phyloP scores from a whole-genome alignment of 2,329 filamentous ascomycete genomes.

The Fusarium robinianum region DNA sequence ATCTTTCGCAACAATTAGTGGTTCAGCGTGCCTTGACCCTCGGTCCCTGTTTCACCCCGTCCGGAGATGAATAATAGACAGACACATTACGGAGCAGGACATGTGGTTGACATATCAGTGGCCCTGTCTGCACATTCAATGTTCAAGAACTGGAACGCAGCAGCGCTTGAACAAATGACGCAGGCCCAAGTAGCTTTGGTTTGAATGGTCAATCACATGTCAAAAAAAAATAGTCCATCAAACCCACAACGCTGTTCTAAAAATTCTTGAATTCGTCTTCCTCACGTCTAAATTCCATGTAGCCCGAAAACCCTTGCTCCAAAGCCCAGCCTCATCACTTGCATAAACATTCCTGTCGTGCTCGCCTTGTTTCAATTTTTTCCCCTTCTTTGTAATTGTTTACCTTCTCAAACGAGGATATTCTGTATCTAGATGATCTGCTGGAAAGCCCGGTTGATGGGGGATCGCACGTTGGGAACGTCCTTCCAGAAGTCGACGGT shows the following conservation, averaged over 20 bases:
- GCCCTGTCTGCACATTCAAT: no score
- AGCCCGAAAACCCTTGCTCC: constrained; percentile 33
- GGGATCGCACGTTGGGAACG: constrained; percentile 85
- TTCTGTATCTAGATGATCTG: constrained; percentile 77
- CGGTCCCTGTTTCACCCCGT: no score
- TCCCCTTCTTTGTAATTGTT: constrained; percentile 18
- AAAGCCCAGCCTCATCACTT: constrained; percentile 33
- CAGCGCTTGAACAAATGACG: no score
- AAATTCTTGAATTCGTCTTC: constrained; percentile 37
- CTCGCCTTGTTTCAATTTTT: constrained; percentile 17
- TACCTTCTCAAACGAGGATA: constrained; percentile 22
- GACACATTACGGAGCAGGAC: no score
- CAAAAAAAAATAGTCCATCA: constrained; percentile 10
- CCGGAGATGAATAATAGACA: no score
- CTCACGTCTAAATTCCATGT: constrained; percentile 34
- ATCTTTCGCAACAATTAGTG: no score
- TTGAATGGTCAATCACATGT: constrained; percentile 7
- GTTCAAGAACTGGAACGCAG: no score
- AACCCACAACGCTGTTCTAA: constrained; percentile 13
- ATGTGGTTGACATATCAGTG: no score
- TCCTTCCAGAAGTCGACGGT: constrained; percentile 99
- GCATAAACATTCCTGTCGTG: constrained; percentile 32
- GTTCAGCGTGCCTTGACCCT: no score
- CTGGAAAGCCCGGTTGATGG: constrained; percentile 96
- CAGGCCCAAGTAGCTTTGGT: no score